These are phyloP conservation scores for Pythium sukuiense DNA, from an alignment of 352 stramenopile species.

Conservation along the genomic window DNA sequence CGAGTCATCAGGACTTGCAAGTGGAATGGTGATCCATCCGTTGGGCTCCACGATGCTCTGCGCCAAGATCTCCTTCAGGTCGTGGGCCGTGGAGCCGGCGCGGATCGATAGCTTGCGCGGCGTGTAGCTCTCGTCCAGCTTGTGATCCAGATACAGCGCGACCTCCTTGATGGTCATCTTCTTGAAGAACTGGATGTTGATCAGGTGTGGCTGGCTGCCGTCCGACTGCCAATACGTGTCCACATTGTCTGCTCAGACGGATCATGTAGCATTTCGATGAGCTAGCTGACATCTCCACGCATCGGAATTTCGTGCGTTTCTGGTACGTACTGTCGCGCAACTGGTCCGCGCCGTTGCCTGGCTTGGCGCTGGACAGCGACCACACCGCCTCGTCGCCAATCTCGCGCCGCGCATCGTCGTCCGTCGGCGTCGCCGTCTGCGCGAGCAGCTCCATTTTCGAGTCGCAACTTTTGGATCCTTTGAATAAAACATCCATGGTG, in stretches of 20 bases:
- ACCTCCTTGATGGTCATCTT: conserved; percentile 94
- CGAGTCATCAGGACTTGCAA: conserved; percentile 52
- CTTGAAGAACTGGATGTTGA: conserved; percentile 97
- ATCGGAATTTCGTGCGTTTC: neutral
- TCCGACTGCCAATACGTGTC: conserved; percentile 99
- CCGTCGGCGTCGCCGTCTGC: neutral
- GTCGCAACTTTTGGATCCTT: conserved; percentile 9
- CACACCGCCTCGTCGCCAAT: conserved; percentile 91
- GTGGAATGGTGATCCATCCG: conserved; percentile 93
- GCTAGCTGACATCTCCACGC: too few relatives aligned
- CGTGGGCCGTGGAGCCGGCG: conserved; percentile 92
- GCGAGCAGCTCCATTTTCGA: conserved; percentile 17
- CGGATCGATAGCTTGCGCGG: conserved; percentile 95
- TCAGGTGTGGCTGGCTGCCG: conserved; percentile 93
- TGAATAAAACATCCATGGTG: conserved; percentile 14
- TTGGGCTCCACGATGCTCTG: conserved; percentile 92
- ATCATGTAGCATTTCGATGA: neutral
- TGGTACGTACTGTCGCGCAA: conserved; percentile 87
- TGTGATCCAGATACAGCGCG: conserved; percentile 97
- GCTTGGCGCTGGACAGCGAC: conserved; percentile 96
- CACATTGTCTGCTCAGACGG: conserved; percentile 68
- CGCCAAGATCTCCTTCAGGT: conserved; percentile 93
- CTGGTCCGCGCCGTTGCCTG: conserved; percentile 97
- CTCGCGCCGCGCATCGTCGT: conserved; percentile 42
- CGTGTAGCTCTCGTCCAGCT: conserved; percentile 98